Conservation (phyloP, 1,284 basidiomycete genomes). For the Melampsora larici-populina region DNA sequence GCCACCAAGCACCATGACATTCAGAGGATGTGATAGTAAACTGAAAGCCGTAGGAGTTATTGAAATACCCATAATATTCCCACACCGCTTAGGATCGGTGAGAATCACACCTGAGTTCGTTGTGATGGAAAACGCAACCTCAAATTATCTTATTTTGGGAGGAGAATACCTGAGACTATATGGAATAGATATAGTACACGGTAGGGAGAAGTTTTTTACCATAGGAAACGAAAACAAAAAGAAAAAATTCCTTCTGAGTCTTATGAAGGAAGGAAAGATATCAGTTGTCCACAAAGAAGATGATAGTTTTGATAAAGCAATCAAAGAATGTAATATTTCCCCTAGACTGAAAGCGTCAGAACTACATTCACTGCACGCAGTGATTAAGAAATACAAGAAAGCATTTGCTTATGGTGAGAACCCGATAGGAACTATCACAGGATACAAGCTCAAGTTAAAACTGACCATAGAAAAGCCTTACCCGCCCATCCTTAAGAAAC, state of each 20-base stretch:
- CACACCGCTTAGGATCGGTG: neutral
- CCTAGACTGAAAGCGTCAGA: conserved; percentile 7
- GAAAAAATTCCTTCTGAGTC: neutral
- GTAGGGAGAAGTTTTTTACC: neutral
- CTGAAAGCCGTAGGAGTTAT: neutral
- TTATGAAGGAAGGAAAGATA: neutral
- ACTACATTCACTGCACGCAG: neutral
- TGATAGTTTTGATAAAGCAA: neutral
- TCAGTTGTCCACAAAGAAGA: neutral
- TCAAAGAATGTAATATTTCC: neutral
- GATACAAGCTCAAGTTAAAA: neutral
- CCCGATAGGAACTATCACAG: conserved; percentile 8
- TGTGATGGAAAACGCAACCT: too few relatives aligned
- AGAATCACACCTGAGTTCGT: neutral
- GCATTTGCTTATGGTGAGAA: too few relatives aligned
- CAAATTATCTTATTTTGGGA: too few relatives aligned
- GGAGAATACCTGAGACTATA: neutral
- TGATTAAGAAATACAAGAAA: neutral
- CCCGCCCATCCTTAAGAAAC: neutral
- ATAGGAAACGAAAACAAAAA: neutral
- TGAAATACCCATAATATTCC: neutral
- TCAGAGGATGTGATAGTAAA: neutral
- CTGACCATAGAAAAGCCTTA: conserved; percentile 1
- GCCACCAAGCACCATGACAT: neutral
- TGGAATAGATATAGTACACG: neutral